Conservation (phyloP, 2,329 filamentous ascomycete species). For the Xylariaceae sp. region DNA sequence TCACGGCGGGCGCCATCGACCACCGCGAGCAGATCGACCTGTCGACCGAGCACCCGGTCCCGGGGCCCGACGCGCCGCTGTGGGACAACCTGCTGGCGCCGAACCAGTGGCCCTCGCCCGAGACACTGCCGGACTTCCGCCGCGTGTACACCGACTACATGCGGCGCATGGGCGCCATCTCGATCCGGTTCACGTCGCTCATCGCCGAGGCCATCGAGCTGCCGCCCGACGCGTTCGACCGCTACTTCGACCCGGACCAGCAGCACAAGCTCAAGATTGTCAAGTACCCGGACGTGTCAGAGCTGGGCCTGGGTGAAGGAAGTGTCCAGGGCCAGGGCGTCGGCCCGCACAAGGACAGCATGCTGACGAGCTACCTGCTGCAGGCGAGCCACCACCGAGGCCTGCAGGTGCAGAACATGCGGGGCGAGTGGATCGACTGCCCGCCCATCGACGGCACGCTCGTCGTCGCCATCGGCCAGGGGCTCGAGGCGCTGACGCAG, state of each 20-base stretch:
- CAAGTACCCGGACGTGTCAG: conserved; percentile 71
- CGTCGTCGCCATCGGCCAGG: conserved; percentile 83
- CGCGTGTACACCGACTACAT: conserved; percentile 70
- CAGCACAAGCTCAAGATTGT: conserved; percentile 91
- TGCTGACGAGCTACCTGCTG: conserved; percentile 75
- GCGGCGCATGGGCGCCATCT: conserved; percentile 64
- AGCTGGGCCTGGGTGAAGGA: conserved; percentile 44
- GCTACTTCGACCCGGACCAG: conserved; percentile 68
- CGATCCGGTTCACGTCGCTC: conserved; percentile 68
- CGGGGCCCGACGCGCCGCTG: conserved; percentile 55
- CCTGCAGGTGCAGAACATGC: conserved; percentile 76
- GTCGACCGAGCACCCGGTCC: conserved; percentile 69
- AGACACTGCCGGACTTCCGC: conserved; percentile 61
- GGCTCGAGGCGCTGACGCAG: conserved; percentile 75
- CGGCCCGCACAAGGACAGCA: conserved; percentile 79
- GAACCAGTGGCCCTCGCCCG: conserved; percentile 69
- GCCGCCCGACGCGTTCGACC: conserved; percentile 62
- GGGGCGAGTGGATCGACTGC: conserved; percentile 76
- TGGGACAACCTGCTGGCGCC: conserved; percentile 74
- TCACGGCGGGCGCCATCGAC: conserved; percentile 70
- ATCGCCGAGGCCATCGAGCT: conserved; percentile 81
- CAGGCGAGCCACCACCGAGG: conserved; percentile 73
- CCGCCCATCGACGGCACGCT: conserved; percentile 70
- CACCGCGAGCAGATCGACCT: conserved; percentile 85
- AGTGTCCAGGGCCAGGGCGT: conserved; percentile 52